Evolutionary conservation across 345 rosid genomes (phyloP).

Genomic region (Populus pruinosa): DNA sequence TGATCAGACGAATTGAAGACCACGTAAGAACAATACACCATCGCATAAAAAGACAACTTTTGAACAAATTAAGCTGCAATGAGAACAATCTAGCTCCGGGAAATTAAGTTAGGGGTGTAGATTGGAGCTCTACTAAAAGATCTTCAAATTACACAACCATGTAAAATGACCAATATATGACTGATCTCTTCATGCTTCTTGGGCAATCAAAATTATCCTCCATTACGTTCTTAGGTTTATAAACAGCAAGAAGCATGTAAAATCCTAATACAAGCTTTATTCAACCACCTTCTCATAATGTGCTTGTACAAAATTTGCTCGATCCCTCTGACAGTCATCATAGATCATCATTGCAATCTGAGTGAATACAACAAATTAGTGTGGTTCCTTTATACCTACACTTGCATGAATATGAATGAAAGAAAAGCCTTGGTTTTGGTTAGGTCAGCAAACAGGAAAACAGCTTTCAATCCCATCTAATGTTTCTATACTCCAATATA

Average conservation of each 20-base stretch:
- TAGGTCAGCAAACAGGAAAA: conserved; percentile 6
- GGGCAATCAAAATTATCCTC: conserved; percentile 4
- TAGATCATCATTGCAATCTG: conserved; percentile 99
- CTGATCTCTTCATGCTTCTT: conserved; percentile 3
- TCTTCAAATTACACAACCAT: neutral
- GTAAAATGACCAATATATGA: neutral
- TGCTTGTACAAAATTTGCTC: conserved; percentile 50
- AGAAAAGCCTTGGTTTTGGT: conserved; percentile 10
- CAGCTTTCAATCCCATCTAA: neutral
- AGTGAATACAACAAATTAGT: conserved; percentile 60
- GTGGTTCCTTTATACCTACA: conserved; percentile 20
- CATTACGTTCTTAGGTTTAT: conserved; percentile 9
- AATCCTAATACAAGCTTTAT: conserved; percentile 35
- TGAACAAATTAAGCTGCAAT: neutral
- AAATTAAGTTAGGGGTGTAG: neutral
- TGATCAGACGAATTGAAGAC: conserved; percentile 1
- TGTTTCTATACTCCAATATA: neutral
- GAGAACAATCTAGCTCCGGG: neutral
- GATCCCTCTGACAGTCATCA: conserved; percentile 67
- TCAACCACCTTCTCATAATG: conserved; percentile 56
- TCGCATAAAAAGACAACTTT: neutral
- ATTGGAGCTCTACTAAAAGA: neutral
- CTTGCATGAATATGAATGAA: conserved; percentile 21
- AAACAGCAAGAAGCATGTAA: conserved; percentile 28
- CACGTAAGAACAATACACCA: neutral